These are phyloP conservation scores for Boletus rufocinnamomeus DNA, from an alignment of 768 basidiomycete species.

Conservation along the genomic window DNA sequence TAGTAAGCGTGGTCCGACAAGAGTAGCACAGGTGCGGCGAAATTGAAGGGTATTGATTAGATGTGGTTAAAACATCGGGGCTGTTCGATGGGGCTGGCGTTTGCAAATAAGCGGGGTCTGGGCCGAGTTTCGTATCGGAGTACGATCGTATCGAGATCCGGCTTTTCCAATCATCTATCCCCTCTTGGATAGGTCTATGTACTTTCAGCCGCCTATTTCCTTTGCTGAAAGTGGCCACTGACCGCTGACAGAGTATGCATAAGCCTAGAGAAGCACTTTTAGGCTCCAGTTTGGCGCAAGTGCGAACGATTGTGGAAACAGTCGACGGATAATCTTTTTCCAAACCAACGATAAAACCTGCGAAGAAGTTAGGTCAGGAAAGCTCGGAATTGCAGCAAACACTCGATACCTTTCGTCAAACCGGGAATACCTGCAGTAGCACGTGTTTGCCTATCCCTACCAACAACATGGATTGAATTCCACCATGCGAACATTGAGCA, in stretches of 20 bases:
- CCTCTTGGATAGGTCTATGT: slow-evolving; percentile 61
- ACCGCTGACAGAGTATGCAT: slow-evolving; percentile 74
- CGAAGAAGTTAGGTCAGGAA: background rate
- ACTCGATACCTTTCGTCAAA: slow-evolving; percentile 64
- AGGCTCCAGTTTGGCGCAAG: slow-evolving; percentile 75
- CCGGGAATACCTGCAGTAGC: slow-evolving; percentile 61
- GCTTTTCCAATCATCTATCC: slow-evolving; percentile 71
- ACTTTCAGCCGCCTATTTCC: background rate
- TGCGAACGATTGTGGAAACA: slow-evolving; percentile 79
- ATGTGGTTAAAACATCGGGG: background rate
- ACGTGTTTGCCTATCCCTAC: slow-evolving; percentile 46
- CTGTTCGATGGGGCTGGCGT: background rate
- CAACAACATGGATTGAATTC: slow-evolving; percentile 54
- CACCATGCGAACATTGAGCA: slow-evolving; percentile 80
- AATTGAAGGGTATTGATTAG: slow-evolving; percentile 31
- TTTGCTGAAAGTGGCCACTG: background rate
- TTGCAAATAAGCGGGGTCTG: slow-evolving; percentile 18
- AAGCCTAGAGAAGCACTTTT: slow-evolving; percentile 50
- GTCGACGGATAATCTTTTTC: slow-evolving; percentile 87
- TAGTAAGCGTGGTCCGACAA: slow-evolving; percentile 61
- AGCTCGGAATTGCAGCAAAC: background rate
- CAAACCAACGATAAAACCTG: slow-evolving; percentile 79
- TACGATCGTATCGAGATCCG: slow-evolving; percentile 69
- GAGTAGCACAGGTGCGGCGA: slow-evolving; percentile 57
- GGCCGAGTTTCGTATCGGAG: slow-evolving; percentile 17